Percentiles rank a stretch among this genome's conserved stretches.
These are phyloP conservation scores for Austroboletus eburneus DNA, from an alignment of 768 basidiomycete genomes.

Conservation along the genomic window DNA sequence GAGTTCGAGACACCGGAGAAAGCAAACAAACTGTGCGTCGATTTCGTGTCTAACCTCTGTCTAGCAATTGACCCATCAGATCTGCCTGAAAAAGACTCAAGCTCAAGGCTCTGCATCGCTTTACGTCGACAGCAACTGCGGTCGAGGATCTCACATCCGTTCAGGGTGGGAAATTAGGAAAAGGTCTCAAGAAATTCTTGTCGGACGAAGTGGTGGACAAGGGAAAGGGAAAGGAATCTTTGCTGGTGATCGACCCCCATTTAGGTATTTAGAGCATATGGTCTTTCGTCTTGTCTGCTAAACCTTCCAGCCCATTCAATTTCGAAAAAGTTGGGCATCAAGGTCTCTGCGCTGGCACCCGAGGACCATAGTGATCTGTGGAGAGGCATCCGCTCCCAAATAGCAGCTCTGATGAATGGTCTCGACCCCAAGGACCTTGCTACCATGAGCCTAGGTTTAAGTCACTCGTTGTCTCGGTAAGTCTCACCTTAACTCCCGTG, in stretches of 20 bases:
- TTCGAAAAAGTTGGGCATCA: conserved; percentile 90
- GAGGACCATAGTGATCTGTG: conserved; percentile 77
- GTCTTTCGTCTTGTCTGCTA: conserved; percentile 3
- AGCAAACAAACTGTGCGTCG: conserved; percentile 85
- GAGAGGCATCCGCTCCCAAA: conserved; percentile 91
- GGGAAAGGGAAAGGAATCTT: conserved; percentile 81
- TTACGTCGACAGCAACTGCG: conserved; percentile 92
- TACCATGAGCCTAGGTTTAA: conserved; percentile 96
- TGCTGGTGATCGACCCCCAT: conserved; percentile 85
- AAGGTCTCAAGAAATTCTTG: conserved; percentile 90
- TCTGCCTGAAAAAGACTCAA: conserved; percentile 60
- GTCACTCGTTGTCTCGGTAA: conserved; percentile 92
- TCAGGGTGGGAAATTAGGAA: conserved; percentile 89
- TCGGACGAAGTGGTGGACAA: conserved; percentile 83
- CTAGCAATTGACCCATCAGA: conserved; percentile 7
- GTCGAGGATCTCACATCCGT: conserved; percentile 95
- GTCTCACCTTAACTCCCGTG: conserved; percentile 14
- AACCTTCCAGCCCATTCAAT: conserved; percentile 66
- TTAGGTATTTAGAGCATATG: conserved; percentile 58
- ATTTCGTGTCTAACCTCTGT: conserved; percentile 8
- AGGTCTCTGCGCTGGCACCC: conserved; percentile 59
- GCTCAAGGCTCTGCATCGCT: conserved; percentile 92
- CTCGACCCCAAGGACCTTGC: conserved; percentile 91
- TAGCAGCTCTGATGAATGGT: conserved; percentile 83
- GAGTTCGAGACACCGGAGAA: conserved; percentile 91